Evolutionary conservation across 345 rosid genomes (phyloP).

Genomic region (Aquilaria yunnanensis): DNA sequence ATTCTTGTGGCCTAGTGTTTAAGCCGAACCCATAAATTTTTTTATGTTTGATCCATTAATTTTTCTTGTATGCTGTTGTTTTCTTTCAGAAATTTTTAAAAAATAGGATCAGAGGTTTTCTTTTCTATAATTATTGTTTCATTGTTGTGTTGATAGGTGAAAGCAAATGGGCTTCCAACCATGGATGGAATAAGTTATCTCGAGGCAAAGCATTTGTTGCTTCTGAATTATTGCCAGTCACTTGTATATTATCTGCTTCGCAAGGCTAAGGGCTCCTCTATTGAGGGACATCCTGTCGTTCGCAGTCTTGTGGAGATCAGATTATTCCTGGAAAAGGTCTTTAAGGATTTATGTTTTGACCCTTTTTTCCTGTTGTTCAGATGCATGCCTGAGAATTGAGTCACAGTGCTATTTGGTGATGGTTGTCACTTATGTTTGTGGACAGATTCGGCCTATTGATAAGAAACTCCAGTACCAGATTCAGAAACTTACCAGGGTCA

Average conservation of each 20-base stretch:
- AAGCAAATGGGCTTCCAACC: constrained; percentile 58
- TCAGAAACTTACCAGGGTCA: constrained; percentile 60
- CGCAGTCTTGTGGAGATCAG: constrained; percentile 83
- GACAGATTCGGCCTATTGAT: constrained; percentile 85
- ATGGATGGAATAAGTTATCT: constrained; percentile 87
- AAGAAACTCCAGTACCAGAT: constrained; percentile 88
- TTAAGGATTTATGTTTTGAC: constrained; percentile 7
- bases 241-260: constrained; percentile 72
- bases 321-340: constrained; percentile 82
- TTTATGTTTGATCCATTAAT: no score
- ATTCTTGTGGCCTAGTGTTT: no score
- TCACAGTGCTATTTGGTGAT: not conserved
- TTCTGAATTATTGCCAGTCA: constrained; percentile 76
- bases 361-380: not conserved
- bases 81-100: no score
- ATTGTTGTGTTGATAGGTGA: constrained; percentile 42
- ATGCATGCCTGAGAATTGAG: not conserved
- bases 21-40: no score
- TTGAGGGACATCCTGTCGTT: constrained; percentile 74
- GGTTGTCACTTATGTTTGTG: not conserved
- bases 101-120: not conserved
- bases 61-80: no score
- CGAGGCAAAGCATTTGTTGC: constrained; percentile 80
- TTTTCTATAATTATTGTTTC: not conserved
- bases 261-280: constrained; percentile 76